Evolutionary conservation across 2,329 filamentous ascomycete genomes (phyloP).

Genomic region (Arthroderma sp.): DNA sequence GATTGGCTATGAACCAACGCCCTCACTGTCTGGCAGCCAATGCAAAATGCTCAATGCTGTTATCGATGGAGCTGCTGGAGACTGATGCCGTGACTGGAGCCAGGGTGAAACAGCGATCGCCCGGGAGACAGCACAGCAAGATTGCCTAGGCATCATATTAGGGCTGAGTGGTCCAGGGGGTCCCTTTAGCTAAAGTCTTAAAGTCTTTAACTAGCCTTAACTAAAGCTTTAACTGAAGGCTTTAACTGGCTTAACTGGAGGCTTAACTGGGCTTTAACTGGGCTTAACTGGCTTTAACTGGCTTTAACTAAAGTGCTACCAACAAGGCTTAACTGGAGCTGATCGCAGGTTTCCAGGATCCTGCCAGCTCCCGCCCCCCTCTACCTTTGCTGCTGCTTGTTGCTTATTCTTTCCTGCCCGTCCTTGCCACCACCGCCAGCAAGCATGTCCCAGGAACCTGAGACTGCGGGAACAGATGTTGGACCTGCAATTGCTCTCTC

Average conservation of each 20-base stretch:
- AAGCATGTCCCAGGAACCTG: not conserved
- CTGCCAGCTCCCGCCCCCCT: not conserved
- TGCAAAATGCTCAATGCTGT: not conserved
- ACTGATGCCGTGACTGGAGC: not conserved
- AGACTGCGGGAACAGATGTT: not conserved
- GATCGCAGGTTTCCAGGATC: not conserved
- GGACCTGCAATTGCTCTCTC: not conserved
- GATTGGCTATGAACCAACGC: not conserved
- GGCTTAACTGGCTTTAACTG: not conserved
- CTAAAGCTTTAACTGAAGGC: not conserved
- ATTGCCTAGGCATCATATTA: too few relatives aligned
- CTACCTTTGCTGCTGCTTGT: not conserved
- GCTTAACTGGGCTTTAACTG: not conserved
- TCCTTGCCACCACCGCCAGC: not conserved
- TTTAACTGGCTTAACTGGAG: not conserved
- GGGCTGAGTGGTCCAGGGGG: too few relatives aligned
- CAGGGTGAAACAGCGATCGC: slow-evolving; percentile 1
- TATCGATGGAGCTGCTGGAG: not conserved
- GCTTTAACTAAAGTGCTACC: not conserved
- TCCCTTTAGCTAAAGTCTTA: not conserved
- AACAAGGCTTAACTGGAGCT: not conserved
- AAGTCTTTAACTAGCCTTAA: not conserved
- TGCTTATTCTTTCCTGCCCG: not conserved
- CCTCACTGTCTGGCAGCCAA: not conserved
- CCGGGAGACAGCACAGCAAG: not conserved